phyloP scores from a whole-genome alignment of 306 rosid genomes.

The Lathyrus oleraceus region DNA sequence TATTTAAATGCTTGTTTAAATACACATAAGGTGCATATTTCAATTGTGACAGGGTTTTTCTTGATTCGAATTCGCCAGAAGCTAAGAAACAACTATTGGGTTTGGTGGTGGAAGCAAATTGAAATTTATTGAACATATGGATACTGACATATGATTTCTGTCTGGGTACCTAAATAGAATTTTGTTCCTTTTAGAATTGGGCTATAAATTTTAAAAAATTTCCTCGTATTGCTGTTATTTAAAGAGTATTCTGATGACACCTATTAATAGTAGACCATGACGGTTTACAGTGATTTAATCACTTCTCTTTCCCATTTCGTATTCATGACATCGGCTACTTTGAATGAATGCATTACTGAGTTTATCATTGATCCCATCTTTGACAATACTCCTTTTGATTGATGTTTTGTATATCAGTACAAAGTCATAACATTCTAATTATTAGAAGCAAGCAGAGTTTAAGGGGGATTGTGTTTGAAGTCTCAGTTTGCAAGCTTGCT shows the following conservation, averaged over 20 bases:
- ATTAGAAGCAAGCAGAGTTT: not conserved
- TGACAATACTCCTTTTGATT: not conserved
- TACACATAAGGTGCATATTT: conserved; percentile 1
- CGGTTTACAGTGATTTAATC: conserved; percentile 1
- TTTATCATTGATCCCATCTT: conserved; percentile 4
- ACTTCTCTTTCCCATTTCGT: conserved; percentile 2
- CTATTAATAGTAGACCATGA: conserved; percentile 5
- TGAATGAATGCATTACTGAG: not conserved
- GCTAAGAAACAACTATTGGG: not conserved
- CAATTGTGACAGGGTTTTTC: not conserved
- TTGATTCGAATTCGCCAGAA: not conserved
- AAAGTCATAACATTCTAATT: not conserved
- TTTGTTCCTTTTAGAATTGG: not conserved
- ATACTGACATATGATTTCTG: not conserved
- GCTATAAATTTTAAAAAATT: conserved; percentile 2
- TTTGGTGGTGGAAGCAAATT: not conserved
- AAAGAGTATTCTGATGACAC: not conserved
- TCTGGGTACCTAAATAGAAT: not conserved
- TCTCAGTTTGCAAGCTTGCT: conserved; percentile 17
- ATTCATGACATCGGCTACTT: not conserved
- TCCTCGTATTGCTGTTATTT: not conserved
- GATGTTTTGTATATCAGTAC: conserved; percentile 22
- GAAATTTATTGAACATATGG: not conserved
- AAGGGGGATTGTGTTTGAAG: not conserved
- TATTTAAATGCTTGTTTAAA: conserved; percentile 12